Evolutionary conservation across 83 land plant species (phyloP), one percentile per base, ranked within the genome.

Genomic region (Thuja plicata): DNA sequence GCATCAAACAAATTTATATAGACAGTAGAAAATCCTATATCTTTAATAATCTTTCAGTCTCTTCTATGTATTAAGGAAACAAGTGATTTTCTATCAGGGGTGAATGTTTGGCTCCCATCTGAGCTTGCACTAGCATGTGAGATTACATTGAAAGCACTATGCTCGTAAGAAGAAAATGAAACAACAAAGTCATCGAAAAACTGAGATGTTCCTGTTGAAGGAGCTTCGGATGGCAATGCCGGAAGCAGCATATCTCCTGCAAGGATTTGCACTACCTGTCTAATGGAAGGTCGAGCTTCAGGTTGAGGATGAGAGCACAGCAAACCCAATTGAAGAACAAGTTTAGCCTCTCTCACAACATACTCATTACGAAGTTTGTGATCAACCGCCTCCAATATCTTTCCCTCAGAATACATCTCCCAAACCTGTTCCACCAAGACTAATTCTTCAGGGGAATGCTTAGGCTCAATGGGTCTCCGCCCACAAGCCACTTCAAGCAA

Each of bases 401-500:
- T 37, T n/a, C 91, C 93, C 70, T 11, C 30, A 57, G 82, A 71
- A 93, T 94, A 93, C 60, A 57, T 54, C 43, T 92, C 91, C 96
- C 95, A 94, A 54, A 96, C 97, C 97, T 94, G 94, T 48, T 96
- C 97, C 77, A 96, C 93, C 92, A 96, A 48, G 1, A 94, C 84
- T 10, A 91, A 78, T 87, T 94, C 96, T 86, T 94, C 97, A 41
- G 92, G 92, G 60, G 90, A 10, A 38, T 89, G 87, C 50, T 91
- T 93, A 17, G 92, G 88, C 88, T 94, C 96, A 48, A 94, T 91
- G 8, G 97, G 95, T 24, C 94, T 86, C 71, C 96, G 73, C 54
- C 98, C 98, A 86, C 98, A 94, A 1, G 89, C 97, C n/a, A 96
- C 93, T 78, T 96, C 97, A 16, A 96, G 93, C 88, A 94, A 41